These are phyloP conservation scores for Davidsoniella neocaledoniae DNA, from an alignment of 2,329 filamentous ascomycete genomes.

Conservation along the genomic window DNA sequence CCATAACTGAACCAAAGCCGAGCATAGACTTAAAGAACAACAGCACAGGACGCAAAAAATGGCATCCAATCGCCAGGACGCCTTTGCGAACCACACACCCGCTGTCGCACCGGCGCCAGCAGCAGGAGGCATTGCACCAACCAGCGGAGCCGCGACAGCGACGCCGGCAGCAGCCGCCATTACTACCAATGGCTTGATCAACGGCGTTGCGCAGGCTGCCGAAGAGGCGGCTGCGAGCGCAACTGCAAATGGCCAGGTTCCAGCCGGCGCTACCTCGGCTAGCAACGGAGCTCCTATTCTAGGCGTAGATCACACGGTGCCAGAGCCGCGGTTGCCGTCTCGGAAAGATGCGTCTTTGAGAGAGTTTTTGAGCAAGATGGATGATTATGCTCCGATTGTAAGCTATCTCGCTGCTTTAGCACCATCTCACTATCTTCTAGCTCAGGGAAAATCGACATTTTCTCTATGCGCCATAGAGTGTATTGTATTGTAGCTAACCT, in stretches of 20 bases:
- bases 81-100: too few relatives aligned
- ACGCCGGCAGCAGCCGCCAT: neutral
- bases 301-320: too few relatives aligned
- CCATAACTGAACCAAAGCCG: too few relatives aligned
- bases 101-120: too few relatives aligned
- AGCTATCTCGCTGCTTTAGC: slow-evolving; percentile 20
- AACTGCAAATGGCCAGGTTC: slow-evolving; percentile 9
- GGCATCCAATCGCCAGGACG: too few relatives aligned
- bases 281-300: slow-evolving; percentile 24
- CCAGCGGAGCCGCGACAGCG: neutral
- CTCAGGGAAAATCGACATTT: neutral
- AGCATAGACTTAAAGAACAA: too few relatives aligned
- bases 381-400: slow-evolving; percentile 95
- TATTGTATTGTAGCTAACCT: neutral
- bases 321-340: slow-evolving; percentile 48
- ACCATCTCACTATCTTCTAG: neutral
- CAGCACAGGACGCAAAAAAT: too few relatives aligned
- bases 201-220: slow-evolving; percentile 60
- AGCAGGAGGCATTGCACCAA: neutral
- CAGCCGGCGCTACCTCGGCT: slow-evolving; percentile 25
- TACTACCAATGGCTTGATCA: slow-evolving; percentile 47
- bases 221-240: slow-evolving; percentile 28
- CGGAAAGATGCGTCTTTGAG: slow-evolving; percentile 86
- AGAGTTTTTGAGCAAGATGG: slow-evolving; percentile 91
- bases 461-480: neutral